Base-by-base conservation (phyloP, 441 rosid species). In the Macaranga tanarius region DNA sequence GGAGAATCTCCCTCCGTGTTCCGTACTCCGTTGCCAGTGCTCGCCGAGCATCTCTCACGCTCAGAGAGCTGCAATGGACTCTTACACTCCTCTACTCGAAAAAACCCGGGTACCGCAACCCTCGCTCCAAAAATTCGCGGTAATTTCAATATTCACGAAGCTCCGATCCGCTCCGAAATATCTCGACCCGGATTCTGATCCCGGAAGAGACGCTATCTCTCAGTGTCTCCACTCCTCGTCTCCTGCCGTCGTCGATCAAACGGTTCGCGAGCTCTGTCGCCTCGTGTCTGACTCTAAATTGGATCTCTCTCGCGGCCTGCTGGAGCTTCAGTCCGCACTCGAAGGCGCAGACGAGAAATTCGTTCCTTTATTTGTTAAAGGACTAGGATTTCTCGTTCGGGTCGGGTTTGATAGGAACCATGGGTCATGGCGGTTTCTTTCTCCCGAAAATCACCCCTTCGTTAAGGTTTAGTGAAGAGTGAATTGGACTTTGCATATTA, bases 251-350 rank as follows among this genome's bases (percentile, higher is more conserved):
- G 91, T 87, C 72, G 94, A 95, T 79, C 97, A 92, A 72, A 76
- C 97, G 13, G 94, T 89, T 75, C 92, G 92, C 65, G 97, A 95
- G 85, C 82, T 92, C 51, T 89, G 96, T 81, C 88, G 90, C 62
- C 85, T 92, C 62, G 89, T 92, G 61, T 78, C 79, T 26, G 92
- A 88, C 79, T 83, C 90, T 54, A 81, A 68, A 63, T 51, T 87
- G 64, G 86, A 89, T 65, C 69, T 86, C 65, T 76, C 93, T 54
- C 81, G 80, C 62, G 91, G 87, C 1, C 76, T 92, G 73, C 28
- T 88, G 75, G 97, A 90, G 84, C 93, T 92, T 62, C 99, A 87
- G 74, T 89, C 97, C 16, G 85, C 97, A 16, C 89, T 92, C 70
- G 95, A 92, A 82, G 97, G 86, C 26, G 81, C 92, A 70, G 86